Evolutionary conservation across 495 filamentous ascomycete genomes (phyloP).

Genomic region (Lichenothelia convexa): DNA sequence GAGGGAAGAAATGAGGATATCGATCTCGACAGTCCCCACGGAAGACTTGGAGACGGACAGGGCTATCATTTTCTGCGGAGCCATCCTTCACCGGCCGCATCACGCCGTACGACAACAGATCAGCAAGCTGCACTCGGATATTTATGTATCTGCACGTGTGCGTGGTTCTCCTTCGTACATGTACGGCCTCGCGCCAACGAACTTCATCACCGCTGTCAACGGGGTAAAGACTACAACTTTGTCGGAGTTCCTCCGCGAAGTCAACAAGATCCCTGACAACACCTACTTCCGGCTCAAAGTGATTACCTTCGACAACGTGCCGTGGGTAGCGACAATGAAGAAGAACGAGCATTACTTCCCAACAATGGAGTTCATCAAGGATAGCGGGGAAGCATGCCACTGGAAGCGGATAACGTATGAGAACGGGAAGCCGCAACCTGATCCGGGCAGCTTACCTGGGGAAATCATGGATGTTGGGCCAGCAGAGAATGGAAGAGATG

Average conservation of each 20-base stretch:
- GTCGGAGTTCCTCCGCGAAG: slow-evolving; percentile 56
- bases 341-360: slow-evolving; percentile 91
- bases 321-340: slow-evolving; percentile 98
- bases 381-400: slow-evolving; percentile 11
- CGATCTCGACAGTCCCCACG: slow-evolving; percentile 72
- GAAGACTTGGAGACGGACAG: slow-evolving; percentile 82
- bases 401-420: slow-evolving; percentile 5
- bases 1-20: slow-evolving; percentile 56
- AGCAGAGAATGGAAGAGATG: too few species aligned
- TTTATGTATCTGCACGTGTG: slow-evolving; percentile 68
- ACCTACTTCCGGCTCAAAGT: slow-evolving; percentile 90
- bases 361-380: slow-evolving; percentile 25
- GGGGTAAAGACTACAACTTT: slow-evolving; percentile 66
- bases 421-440: too few species aligned
- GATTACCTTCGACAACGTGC: slow-evolving; percentile 93
- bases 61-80: slow-evolving; percentile 87
- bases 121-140: slow-evolving; percentile 81
- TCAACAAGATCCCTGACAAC: slow-evolving; percentile 80
- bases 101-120: slow-evolving; percentile 96
- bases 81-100: slow-evolving; percentile 81
- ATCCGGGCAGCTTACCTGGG: too few species aligned
- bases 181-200: slow-evolving; percentile 85
- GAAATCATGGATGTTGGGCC: too few species aligned
- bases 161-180: slow-evolving; percentile 79
- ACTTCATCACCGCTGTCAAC: slow-evolving; percentile 94